phyloP scores from a whole-genome alignment of 495 filamentous ascomycete genomes.

The Achaetomiella virescens region DNA sequence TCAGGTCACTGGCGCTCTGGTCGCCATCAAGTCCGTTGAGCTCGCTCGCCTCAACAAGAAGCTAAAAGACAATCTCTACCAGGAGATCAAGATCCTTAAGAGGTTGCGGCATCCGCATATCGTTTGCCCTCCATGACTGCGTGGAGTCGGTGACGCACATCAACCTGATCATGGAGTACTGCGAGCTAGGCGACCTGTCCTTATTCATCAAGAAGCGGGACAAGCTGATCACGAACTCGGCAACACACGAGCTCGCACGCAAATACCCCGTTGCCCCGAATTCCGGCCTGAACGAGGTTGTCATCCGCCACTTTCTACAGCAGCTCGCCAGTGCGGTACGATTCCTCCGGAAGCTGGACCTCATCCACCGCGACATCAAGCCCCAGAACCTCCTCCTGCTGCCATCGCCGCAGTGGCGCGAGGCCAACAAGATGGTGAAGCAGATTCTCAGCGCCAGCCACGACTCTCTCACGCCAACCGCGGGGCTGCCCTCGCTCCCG shows the following conservation, averaged over 20 bases:
- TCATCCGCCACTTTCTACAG: constrained; percentile 91
- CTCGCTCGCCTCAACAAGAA: constrained; percentile 85
- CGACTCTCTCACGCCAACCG: constrained; percentile 69
- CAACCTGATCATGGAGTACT: constrained; percentile 98
- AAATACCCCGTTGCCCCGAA: constrained; percentile 80
- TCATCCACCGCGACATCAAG: constrained; percentile 95
- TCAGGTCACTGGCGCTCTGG: constrained; percentile 61
- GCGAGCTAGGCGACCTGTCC: constrained; percentile 87
- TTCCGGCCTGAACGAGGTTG: constrained; percentile 85
- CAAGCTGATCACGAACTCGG: constrained; percentile 64
- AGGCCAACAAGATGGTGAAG: constrained; percentile 34
- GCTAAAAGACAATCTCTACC: constrained; percentile 89
- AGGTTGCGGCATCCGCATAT: constrained; percentile 92
- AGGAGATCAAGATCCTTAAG: constrained; percentile 91
- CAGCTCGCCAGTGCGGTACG: constrained; percentile 88
- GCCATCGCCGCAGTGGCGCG: constrained; percentile 63
- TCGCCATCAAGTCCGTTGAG: constrained; percentile 95
- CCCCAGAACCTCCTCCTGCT: constrained; percentile 92
- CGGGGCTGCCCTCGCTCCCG: constrained; percentile 78
- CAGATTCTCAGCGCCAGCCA: constrained; percentile 58
- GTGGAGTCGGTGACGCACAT: constrained; percentile 80
- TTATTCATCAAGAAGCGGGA: constrained; percentile 92
- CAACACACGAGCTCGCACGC: constrained; percentile 74
- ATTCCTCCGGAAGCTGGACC: constrained; percentile 75
- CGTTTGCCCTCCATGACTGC: constrained; percentile 89